These are phyloP conservation scores for Plasmodium knowlesi DNA, from an alignment of 169 alveolate genomes.

Conservation along the genomic window DNA sequence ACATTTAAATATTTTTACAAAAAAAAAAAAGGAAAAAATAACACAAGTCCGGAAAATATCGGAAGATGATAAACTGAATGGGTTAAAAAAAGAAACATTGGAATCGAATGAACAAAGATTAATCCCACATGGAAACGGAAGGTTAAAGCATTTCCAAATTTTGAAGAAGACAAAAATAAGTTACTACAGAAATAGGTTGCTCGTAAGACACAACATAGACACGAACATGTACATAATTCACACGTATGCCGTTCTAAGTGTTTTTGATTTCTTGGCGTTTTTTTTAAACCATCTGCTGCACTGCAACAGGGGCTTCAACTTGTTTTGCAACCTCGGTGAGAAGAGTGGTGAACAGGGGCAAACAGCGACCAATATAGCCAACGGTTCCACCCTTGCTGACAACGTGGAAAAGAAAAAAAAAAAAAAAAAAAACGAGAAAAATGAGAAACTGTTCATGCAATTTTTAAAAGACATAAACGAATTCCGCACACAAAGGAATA, in stretches of 20 bases:
- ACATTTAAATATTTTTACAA: not conserved
- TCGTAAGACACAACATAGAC: conserved; percentile 52
- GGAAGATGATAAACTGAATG: conserved; percentile 16
- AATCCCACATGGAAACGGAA: conserved; percentile 3
- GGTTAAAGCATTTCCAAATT: conserved; percentile 33
- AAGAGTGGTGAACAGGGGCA: not conserved
- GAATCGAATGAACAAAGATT: not conserved
- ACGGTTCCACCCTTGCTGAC: not conserved
- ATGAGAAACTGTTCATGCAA: conserved; percentile 31
- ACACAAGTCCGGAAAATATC: not conserved
- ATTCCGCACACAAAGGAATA: conserved; percentile 11
- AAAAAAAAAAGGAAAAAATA: conserved; percentile 28
- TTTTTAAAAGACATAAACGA: conserved; percentile 36
- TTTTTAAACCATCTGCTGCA: conserved; percentile 35
- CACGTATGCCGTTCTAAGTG: conserved; percentile 21
- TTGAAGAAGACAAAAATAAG: conserved; percentile 13
- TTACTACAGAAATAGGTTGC: conserved; percentile 30
- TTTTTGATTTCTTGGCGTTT: conserved; percentile 27
- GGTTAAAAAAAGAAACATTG: not conserved
- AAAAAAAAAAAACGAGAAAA: conserved; percentile 25
- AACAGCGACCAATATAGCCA: not conserved
- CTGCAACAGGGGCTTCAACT: conserved; percentile 55
- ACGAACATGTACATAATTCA: conserved; percentile 50
- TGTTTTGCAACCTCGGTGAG: conserved; percentile 33
- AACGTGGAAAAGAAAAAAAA: not conserved